Percentiles rank a stretch among this genome's conserved stretches.
Conservation (phyloP, 768 basidiomycete species). For the Mycena pura region DNA sequence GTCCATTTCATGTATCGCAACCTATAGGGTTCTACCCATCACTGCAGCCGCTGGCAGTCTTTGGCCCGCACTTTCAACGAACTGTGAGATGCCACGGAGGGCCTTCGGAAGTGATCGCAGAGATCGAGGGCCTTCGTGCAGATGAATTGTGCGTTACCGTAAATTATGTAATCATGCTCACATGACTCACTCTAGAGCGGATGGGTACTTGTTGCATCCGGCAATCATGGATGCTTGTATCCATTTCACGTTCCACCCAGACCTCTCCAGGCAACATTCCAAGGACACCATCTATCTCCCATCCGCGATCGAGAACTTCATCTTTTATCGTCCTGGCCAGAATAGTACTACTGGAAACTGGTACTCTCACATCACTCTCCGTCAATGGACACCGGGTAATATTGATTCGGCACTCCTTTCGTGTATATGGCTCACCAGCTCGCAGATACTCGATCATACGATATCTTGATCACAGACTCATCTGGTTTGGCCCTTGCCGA, state of each 20-base stretch:
- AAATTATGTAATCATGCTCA: background rate
- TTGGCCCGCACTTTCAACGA: background rate
- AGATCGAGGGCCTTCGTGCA: background rate
- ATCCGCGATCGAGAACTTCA: background rate
- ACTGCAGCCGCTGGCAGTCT: conserved; percentile 5
- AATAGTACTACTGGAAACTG: background rate
- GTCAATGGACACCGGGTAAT: conserved; percentile 19
- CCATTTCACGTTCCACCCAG: background rate
- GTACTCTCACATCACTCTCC: conserved; percentile 11
- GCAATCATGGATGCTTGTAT: conserved; percentile 3
- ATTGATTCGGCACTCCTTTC: background rate
- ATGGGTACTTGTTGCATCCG: background rate
- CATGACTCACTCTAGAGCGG: background rate
- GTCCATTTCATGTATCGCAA: background rate
- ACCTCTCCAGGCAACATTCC: conserved; percentile 3
- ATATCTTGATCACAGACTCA: conserved; percentile 11
- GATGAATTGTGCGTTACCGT: conserved; percentile 11
- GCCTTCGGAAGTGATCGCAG: conserved; percentile 1
- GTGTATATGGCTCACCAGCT: background rate
- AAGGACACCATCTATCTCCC: conserved; percentile 7
- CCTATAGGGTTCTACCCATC: conserved; percentile 13
- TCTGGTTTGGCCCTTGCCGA: conserved; percentile 1
- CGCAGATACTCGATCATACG: conserved; percentile 12
- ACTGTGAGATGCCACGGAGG: conserved; percentile 10
- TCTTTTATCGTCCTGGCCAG: background rate